Evolutionary conservation across 495 filamentous ascomycete species (phyloP).

Genomic region (Penicillium turbatum): DNA sequence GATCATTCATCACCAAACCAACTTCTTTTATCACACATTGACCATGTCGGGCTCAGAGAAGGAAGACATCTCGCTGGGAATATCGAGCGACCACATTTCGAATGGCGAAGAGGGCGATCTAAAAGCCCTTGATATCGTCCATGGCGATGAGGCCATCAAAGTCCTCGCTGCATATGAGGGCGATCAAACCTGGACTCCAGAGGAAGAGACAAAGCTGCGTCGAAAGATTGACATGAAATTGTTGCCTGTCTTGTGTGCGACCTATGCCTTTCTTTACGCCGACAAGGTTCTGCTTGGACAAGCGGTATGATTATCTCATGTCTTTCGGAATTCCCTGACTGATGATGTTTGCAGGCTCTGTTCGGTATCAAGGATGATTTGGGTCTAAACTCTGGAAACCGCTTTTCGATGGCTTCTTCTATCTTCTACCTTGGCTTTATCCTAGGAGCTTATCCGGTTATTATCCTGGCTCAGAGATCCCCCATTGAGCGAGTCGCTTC

Average conservation of each 20-base stretch:
- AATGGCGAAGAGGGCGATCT: slow-evolving; percentile 5
- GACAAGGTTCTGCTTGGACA: slow-evolving; percentile 51
- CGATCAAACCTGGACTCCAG: slow-evolving; percentile 36
- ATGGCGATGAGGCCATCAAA: slow-evolving; percentile 45
- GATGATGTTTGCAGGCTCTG: slow-evolving; percentile 22
- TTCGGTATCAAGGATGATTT: slow-evolving; percentile 40
- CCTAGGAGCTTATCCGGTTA: slow-evolving; percentile 41
- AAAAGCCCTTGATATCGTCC: slow-evolving; percentile 34
- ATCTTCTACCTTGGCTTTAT: slow-evolving; percentile 51
- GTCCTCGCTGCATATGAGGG: slow-evolving; percentile 37
- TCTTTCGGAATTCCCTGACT: slow-evolving; percentile 17
- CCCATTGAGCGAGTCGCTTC: slow-evolving; percentile 44
- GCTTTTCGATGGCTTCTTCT: slow-evolving; percentile 34
- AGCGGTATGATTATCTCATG: slow-evolving; percentile 33
- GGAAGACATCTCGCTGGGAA: neutral
- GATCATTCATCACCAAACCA: neutral
- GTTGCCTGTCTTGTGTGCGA: slow-evolving; percentile 36
- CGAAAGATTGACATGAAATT: slow-evolving; percentile 46
- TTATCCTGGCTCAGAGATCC: slow-evolving; percentile 40
- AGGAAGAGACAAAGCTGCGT: slow-evolving; percentile 42
- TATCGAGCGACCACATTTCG: neutral
- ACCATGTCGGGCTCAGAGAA: slow-evolving; percentile 6
- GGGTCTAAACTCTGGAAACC: slow-evolving; percentile 31
- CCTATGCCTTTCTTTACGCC: slow-evolving; percentile 42
- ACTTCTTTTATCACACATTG: neutral